Conservation (phyloP, 176 grass and related monocot species). For the Rhipidocladum racemiflorum region DNA sequence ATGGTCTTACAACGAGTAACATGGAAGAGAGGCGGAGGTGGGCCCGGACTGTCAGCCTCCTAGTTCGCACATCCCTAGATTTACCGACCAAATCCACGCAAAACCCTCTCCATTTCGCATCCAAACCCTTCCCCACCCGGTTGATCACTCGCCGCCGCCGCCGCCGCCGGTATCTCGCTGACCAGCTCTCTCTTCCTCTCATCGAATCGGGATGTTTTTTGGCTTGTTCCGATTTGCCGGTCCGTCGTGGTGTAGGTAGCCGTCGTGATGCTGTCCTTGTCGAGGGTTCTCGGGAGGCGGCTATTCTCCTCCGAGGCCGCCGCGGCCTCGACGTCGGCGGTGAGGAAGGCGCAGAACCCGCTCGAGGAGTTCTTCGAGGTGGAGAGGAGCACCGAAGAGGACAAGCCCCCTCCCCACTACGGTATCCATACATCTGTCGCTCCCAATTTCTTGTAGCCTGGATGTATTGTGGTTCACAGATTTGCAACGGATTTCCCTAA, state of each 20-base stretch:
- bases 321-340: constrained; percentile 31
- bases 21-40: background rate
- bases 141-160: constrained; percentile 26
- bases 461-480: background rate
- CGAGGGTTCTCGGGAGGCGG: constrained; percentile 51
- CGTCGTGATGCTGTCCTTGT: constrained; percentile 59
- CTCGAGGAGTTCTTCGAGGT: constrained; percentile 96
- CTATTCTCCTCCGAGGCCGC: constrained; percentile 50
- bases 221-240: background rate
- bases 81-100: background rate
- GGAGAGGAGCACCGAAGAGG: constrained; percentile 66
- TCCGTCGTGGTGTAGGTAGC: constrained; percentile 2
- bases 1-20: too few relatives aligned
- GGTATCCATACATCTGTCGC: constrained; percentile 32
- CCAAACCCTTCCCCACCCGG: background rate
- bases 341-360: constrained; percentile 60
- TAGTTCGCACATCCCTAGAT: background rate
- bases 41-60: background rate
- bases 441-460: background rate
- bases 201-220: background rate
- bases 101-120: constrained; percentile 7
- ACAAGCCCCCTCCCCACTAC: constrained; percentile 65
- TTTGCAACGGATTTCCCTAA: background rate
- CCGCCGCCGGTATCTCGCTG: background rate
- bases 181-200: background rate